A percentile compares a stretch with the other conserved stretches of the same genome.
phyloP scores from a whole-genome alignment of 2,329 filamentous ascomycete species.

The Verticillium nonalfalfae region DNA sequence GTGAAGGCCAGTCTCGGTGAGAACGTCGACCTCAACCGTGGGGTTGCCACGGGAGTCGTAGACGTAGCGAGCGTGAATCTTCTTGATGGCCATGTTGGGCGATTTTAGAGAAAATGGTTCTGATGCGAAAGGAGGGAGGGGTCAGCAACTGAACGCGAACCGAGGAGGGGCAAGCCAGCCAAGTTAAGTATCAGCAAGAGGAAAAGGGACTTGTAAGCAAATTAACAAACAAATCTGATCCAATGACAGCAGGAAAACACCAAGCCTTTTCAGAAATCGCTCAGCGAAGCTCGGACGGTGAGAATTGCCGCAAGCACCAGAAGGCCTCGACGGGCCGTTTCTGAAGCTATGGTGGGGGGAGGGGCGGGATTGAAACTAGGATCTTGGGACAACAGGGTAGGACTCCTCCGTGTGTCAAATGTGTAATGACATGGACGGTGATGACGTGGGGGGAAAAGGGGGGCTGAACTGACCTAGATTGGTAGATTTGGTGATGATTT shows the following conservation, averaged over 20 bases:
- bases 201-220: neutral
- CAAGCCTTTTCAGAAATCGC: neutral
- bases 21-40: slow-evolving; percentile 91
- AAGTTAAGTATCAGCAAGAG: neutral
- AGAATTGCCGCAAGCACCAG: neutral
- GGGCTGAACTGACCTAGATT: neutral
- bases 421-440: neutral
- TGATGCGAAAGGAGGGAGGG: neutral
- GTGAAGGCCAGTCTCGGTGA: slow-evolving; percentile 89
- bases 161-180: neutral
- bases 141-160: neutral
- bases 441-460: neutral
- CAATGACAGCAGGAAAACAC: neutral
- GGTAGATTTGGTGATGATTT: neutral
- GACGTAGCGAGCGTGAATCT: slow-evolving; percentile 88
- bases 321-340: neutral
- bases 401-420: neutral
- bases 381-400: neutral
- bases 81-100: slow-evolving; percentile 77
- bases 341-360: neutral
- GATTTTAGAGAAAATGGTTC: neutral
- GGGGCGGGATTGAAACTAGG: neutral
- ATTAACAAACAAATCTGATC: neutral
- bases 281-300: neutral
- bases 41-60: slow-evolving; percentile 99